These are phyloP conservation scores for Pterulicium gracile DNA, from an alignment of 1,284 basidiomycete genomes.

Conservation along the genomic window DNA sequence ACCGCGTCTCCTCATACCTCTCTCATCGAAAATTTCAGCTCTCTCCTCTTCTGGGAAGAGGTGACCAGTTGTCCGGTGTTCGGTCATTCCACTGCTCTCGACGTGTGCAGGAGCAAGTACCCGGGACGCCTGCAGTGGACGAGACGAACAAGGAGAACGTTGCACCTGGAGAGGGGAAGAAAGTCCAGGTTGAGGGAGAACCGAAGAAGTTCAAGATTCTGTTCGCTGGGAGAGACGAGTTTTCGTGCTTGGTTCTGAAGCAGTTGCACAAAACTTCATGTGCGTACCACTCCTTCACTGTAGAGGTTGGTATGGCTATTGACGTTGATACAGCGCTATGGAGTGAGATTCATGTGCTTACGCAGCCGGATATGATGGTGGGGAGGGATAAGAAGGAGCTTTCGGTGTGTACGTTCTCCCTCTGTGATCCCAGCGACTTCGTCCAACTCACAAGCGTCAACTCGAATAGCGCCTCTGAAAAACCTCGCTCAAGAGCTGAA, in stretches of 20 bases:
- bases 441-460: conserved; percentile 3
- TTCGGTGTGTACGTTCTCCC: conserved; percentile 35
- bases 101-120: no score
- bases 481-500: conserved; percentile 33
- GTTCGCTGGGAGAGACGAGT: conserved; percentile 66
- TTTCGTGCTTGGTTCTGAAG: conserved; percentile 51
- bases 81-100: no score
- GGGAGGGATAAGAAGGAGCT: conserved; percentile 39
- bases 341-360: conserved; percentile 45
- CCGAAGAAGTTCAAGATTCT: conserved; percentile 40
- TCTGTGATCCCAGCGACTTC: conserved; percentile 3
- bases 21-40: no score
- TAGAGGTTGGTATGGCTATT: not conserved
- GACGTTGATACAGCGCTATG: conserved; percentile 49
- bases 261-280: conserved; percentile 40
- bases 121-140: no score
- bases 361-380: conserved; percentile 45
- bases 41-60: no score
- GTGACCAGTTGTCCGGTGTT: no score
- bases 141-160: no score
- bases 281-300: conserved; percentile 14
- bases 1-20: no score
- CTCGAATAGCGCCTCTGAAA: conserved; percentile 45
- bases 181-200: no score
- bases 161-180: no score